These are phyloP conservation scores for Euphrasia confusa DNA, from an alignment of 257 asterid species.

Conservation along the genomic window DNA sequence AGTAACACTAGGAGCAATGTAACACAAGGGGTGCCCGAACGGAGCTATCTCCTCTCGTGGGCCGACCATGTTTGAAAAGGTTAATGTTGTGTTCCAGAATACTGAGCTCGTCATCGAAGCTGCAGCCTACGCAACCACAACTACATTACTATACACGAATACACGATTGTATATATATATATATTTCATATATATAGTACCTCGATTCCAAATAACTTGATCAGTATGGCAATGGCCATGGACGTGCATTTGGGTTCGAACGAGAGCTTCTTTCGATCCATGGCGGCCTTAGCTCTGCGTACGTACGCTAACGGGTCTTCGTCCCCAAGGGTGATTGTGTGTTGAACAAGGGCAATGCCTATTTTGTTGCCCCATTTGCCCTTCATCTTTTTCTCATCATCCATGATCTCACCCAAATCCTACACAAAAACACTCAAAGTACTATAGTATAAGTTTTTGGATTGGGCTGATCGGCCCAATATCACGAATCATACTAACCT, in stretches of 20 bases:
- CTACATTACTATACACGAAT: no score
- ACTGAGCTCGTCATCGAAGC: neutral
- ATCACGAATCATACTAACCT: conserved; percentile 15
- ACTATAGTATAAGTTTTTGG: no score
- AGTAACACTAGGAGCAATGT: conserved; percentile 27
- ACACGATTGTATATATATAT: no score
- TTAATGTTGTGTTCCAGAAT: conserved; percentile 18
- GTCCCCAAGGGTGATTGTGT: conserved; percentile 26
- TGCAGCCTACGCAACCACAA: conserved; percentile 10
- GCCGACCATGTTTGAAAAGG: conserved; percentile 26
- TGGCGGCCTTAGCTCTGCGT: conserved; percentile 30
- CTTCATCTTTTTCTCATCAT: conserved; percentile 17
- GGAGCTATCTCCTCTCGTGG: conserved; percentile 34
- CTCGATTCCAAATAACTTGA: conserved; percentile 30
- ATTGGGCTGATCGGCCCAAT: no score
- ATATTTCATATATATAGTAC: conserved; percentile 20
- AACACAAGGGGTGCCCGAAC: conserved; percentile 29
- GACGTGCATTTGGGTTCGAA: conserved; percentile 26
- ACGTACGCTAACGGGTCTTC: conserved; percentile 34
- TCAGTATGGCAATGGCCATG: conserved; percentile 4
- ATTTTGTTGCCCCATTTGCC: conserved; percentile 38
- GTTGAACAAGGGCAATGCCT: conserved; percentile 30
- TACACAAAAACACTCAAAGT: neutral
- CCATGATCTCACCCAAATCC: conserved; percentile 41
- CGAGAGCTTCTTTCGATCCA: conserved; percentile 40